Base-by-base conservation (phyloP, 2,329 filamentous ascomycete genomes). In the Zymoseptoria brevis region DNA sequence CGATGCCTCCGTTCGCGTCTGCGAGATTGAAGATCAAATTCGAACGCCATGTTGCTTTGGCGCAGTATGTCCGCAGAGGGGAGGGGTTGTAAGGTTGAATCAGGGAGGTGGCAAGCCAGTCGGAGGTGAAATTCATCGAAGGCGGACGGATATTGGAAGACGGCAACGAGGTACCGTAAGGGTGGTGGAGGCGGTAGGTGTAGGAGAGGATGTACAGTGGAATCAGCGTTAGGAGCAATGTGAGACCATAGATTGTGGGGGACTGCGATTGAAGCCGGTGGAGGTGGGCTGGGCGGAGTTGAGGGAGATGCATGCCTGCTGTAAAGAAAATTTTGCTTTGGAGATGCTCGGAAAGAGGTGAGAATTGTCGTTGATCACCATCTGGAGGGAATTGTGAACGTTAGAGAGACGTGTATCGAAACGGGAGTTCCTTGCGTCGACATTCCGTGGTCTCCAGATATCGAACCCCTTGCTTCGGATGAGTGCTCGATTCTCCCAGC, bases 21-120 rank as follows among this genome's bases (percentile, higher is more conserved):
- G 75, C 74, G 59, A 79, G 78, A 19, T 74, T 72, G 65, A 80
- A 72, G 19, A 80, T 67, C 45, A 80, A 64, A 3, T 74, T 75
- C 1, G 71, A 68, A 1, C 69, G 72, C 77, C 77, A 80, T 19
- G 58, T 68, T 54, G 67, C 76, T 54, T 60, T 68, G 24, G 68
- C 70, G 68, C 76, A 80, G 57, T 64, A 67, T 0, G 51, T 51
- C 9, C 61, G 53, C 13, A 72, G 50, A 4, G 68, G 57, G 5
- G 63, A 66, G 2, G 65, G 63, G 22, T 68, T 62, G 55, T 68
- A 68, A 0, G 67, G 62, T 19, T 60, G 52, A 50, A 67, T 58
- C 19, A 68, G 54, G 30, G 66, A 62, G 2, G 61, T 63, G 11
- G 62, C 57, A 7, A 71, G 65, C 68, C 69, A 71, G 50, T 65